A percentile compares a stretch with the other conserved stretches of the same genome.
Evolutionary conservation across 2,329 filamentous ascomycete genomes (phyloP).

Genomic region (Paradendryphiella salina): DNA sequence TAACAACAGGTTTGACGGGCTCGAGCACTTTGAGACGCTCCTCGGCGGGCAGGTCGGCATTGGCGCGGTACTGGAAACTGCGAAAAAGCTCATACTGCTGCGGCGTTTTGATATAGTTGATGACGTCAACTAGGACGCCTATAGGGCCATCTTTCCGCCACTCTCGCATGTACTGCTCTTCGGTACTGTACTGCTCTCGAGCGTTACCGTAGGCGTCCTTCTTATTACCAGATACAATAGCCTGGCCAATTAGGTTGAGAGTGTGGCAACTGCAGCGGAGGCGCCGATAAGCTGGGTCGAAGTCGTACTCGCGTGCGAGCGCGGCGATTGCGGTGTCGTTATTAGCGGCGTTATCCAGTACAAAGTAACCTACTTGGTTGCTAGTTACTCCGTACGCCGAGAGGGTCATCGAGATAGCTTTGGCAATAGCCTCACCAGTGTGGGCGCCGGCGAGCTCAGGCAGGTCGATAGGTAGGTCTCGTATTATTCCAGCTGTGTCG

Average conservation of each 20-base stretch:
- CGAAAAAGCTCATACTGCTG: no score
- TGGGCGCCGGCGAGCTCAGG: neutral
- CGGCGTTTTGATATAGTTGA: no score
- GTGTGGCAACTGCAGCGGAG: slow-evolving; percentile 8
- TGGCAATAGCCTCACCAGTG: neutral
- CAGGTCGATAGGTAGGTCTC: slow-evolving; percentile 2
- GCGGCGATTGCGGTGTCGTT: slow-evolving; percentile 5
- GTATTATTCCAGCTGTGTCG: neutral
- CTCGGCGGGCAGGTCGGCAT: no score
- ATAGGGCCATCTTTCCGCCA: no score
- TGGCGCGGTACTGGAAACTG: no score
- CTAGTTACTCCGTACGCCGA: neutral
- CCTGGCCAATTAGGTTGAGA: slow-evolving; percentile 12
- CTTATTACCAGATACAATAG: neutral
- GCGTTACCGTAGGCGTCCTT: neutral
- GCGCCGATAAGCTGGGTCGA: neutral
- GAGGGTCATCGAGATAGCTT: neutral
- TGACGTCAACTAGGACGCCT: no score
- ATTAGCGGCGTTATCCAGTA: slow-evolving; percentile 9
- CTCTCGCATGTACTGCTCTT: no score
- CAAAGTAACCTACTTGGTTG: slow-evolving; percentile 7
- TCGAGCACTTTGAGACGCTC: no score
- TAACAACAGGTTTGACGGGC: no score
- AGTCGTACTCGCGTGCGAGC: neutral
- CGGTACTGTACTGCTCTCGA: neutral